Base-by-base conservation (phyloP, 1,284 basidiomycete genomes). In the Ganoderma leucocontextum region DNA sequence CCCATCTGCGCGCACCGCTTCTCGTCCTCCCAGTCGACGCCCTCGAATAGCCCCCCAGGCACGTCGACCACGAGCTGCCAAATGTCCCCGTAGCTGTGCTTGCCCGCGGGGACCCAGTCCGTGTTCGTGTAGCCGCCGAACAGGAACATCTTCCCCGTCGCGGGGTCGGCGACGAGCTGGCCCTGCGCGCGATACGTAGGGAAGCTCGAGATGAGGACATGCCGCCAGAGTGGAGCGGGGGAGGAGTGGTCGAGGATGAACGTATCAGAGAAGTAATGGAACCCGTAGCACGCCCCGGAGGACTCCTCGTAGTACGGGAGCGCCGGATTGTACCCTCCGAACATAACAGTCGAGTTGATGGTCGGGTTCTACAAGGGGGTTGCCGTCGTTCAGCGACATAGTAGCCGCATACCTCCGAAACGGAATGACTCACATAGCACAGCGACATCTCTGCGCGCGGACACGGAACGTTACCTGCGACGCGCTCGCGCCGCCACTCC, bases 31-130 rank as follows among this genome's bases (percentile, higher is more conserved):
- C 80, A 61, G 66, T 83, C 77, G 9, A 81, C 78, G 15, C 75
- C 75, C 19, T 80, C 78, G 61, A 82, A 82, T 52, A 77, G 70
- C 1, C 81, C n/a, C 8, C 80, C 80, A 0, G 77, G 77, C 5
- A 79, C 68, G 67, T 84, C 81, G 38, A 84, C 60, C 22, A 77
- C 71, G 39, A 85, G 73, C 69, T 82, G 77, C 82, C 82, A 84
- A 9, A 85, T 53, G 71, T 84, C 83, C 7, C 76, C 75, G 67
- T 81, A 83, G 29, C 74, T 76, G 12, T 74, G 71, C 60, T 78
- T 78, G 15, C 76, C 76, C 4, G 76, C 76, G 0, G 80, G n/a
- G 12, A 82, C 76, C 63, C 75, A 81, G 63, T 80, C 77, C 41
- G 76, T 76, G 74, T 81, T 82, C 25, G 78, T 79, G 73, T 79